Conservation (phyloP, 257 asterid genomes). For the Solanum pinnatisectum region DNA sequence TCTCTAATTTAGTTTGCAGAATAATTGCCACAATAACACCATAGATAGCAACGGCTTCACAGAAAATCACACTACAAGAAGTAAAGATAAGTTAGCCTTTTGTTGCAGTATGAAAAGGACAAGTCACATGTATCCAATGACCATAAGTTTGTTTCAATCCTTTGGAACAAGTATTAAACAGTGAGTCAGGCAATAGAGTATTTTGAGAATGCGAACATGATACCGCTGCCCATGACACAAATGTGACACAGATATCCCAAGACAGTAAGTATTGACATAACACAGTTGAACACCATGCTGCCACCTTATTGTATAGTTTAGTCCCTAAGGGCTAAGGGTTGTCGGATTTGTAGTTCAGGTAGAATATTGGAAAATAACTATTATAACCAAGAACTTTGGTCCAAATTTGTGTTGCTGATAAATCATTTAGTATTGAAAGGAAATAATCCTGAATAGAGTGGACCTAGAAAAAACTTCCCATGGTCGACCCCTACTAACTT, state of each 20-base stretch:
- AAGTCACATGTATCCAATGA: not conserved
- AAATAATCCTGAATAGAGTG: not conserved
- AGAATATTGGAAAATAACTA: not conserved
- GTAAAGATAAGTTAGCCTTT: not conserved
- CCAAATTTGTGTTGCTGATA: not conserved
- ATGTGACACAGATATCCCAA: not conserved
- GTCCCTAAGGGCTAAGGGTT: not conserved
- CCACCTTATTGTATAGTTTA: not conserved
- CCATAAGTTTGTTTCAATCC: not conserved
- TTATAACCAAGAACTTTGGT: not conserved
- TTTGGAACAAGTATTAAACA: not conserved
- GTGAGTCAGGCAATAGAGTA: not conserved
- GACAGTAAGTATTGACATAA: not conserved
- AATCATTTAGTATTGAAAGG: not conserved
- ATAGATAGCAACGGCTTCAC: slow-evolving; percentile 98
- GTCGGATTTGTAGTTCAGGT: not conserved
- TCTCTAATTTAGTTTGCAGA: slow-evolving; percentile 96
- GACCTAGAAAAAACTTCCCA: not conserved
- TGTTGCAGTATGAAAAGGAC: not conserved
- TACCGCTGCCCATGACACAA: not conserved
- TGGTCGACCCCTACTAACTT: not conserved
- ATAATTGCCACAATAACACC: slow-evolving; percentile 99
- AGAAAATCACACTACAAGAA: slow-evolving; percentile 79
- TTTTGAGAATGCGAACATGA: not conserved
- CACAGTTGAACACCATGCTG: not conserved